phyloP scores from a whole-genome alignment of 768 basidiomycete genomes.

The Guyanaporus albipodus region DNA sequence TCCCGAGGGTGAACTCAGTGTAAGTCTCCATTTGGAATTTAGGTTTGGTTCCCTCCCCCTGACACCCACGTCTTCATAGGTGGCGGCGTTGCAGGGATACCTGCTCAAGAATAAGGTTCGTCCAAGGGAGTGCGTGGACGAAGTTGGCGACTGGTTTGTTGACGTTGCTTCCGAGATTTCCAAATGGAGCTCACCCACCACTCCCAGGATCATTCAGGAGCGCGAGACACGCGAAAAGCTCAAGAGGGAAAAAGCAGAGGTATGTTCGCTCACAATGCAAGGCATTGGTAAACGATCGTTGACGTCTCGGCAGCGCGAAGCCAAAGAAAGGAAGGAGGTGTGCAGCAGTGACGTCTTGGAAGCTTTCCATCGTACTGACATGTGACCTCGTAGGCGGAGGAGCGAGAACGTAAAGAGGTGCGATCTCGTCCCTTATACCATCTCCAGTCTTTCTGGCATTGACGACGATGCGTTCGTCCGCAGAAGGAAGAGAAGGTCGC shows the following conservation, averaged over 20 bases:
- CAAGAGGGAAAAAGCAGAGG: slow-evolving; percentile 73
- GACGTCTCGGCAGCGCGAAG: slow-evolving; percentile 55
- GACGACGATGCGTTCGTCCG: slow-evolving; percentile 7
- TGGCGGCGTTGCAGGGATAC: slow-evolving; percentile 82
- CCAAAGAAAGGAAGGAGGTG: slow-evolving; percentile 74
- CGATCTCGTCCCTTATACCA: not conserved
- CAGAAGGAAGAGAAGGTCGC: slow-evolving; percentile 51
- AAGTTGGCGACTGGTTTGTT: slow-evolving; percentile 66
- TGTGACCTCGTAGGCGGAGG: slow-evolving; percentile 44
- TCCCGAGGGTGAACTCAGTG: slow-evolving; percentile 84
- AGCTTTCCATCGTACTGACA: slow-evolving; percentile 1
- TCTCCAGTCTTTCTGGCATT: slow-evolving; percentile 1
- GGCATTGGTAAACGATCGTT: not conserved
- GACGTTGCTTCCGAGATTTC: slow-evolving; percentile 1
- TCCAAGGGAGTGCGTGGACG: slow-evolving; percentile 80
- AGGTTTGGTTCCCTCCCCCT: not conserved
- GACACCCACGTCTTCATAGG: slow-evolving; percentile 38
- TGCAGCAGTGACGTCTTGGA: slow-evolving; percentile 3
- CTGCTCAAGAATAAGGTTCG: slow-evolving; percentile 87
- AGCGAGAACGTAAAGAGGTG: slow-evolving; percentile 62
- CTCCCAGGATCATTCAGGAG: slow-evolving; percentile 58
- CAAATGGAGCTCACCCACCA: not conserved
- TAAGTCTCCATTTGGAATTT: slow-evolving; percentile 35
- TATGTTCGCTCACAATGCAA: slow-evolving; percentile 17
- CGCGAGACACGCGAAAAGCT: slow-evolving; percentile 81